Base-by-base conservation (phyloP, 2,329 filamentous ascomycete genomes). In the Colletotrichum sp. region DNA sequence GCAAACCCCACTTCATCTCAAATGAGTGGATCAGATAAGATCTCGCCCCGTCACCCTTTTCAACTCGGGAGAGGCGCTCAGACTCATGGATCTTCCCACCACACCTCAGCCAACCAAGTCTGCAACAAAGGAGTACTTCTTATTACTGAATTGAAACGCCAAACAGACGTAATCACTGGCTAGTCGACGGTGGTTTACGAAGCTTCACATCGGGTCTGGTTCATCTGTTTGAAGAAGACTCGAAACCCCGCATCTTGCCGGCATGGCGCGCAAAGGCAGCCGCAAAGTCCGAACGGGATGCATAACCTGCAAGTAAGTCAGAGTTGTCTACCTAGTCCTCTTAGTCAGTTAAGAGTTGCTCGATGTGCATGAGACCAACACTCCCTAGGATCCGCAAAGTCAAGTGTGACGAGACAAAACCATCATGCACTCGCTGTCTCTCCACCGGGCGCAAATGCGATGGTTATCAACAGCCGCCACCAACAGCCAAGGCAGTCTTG, bases 401-500 rank as follows among this genome's bases (percentile, higher is more conserved):
- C 68, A 91, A 91, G 80, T 92, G 90, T 80, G 90, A 91, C 77
- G 90, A 91, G 81, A 83, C 81, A n/a, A 90, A 89, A 71, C 90
- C 90, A 2, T 82, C 81, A 44, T 92, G 90, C 78, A 82, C 86
- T 34, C 87, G 89, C 68, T 92, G 90, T 78, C 86, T 86, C 27
- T 88, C 87, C 68, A 91, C 90, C 2, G 89, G 90, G n/a, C 86
- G 90, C 61, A 87, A 86, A 78, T 92, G 90, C 79, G 90, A 92
- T 79, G 90, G 90, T 72, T 91, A 92, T 74, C 80, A 68, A 8
- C 78, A 82, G 72, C 27, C 55, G 15, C 52, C 63, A 60, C 82
- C 22, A 75, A 80, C 75, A 32, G 19, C 79, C 9, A 80, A 30
- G 76, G 77, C 79, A 5, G 72, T 77, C 30, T 76, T 78, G 12